Base-by-base conservation (phyloP, 164 flowering plant genomes). In the Chloranthus sessilifolius region DNA sequence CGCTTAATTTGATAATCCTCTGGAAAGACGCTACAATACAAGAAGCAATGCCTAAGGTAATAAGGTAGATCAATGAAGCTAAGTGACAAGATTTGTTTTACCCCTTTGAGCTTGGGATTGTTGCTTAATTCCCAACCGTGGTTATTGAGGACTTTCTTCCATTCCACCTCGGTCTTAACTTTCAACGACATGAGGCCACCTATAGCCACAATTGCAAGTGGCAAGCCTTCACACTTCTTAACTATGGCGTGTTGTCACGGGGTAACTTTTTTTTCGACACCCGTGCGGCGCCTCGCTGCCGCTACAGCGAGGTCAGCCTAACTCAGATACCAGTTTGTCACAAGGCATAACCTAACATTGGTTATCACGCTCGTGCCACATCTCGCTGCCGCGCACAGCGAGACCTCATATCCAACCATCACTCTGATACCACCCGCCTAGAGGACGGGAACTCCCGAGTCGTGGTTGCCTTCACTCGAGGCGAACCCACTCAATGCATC, bases 21-120 rank as follows among this genome's bases (percentile, higher is more conserved):
- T 2, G 56, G 80, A 36, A 72, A 78, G 21, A 65, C 34, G 34
- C 73, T 46, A 34, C 69, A 60, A 27, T 76, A 74, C 51, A 78
- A 31, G 59, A 70, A 76, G 36, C 88, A 78, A 19, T 58, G 70
- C 47, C 68, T 75, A 2, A 78, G 62, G 49, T 61, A 38, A 43
- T 12, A 55, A 0, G 78, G 80, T 37, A 81, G 38, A 36, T 72
- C 69, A 44, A 62, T 52, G 61, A 52, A 52, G n/a, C 64, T 52
- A 2, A 35, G 20, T 1, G 39, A 9, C 8, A 60, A 4, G 2
- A 26, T 50, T 1, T 28, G 8, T 15, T 28, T 39, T 11, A 56
- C 16, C 21, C 47, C 30, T 38, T 30, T 12, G 0, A 59, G 55
- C 16, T 36, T 50, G 14, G 8, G 50, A 50, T 43, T 33, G 22